Base-by-base conservation (phyloP, 2,329 filamentous ascomycete genomes). In the Exophiala sp. region DNA sequence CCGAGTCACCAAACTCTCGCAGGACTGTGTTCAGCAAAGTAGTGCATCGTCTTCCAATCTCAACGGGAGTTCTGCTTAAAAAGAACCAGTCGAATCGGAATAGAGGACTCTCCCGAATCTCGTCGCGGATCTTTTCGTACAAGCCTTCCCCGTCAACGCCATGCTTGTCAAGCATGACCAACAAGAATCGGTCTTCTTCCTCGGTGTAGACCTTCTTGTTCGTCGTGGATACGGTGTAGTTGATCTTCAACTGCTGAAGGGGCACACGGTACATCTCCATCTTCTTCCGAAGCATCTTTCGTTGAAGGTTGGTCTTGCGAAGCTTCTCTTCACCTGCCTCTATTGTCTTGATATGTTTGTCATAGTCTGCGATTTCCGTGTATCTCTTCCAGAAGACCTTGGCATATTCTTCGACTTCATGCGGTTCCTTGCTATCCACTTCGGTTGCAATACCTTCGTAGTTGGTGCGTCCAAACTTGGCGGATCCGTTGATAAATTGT, bases 41-140 rank as follows among this genome's bases (percentile, higher is more conserved):
- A 24, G 87, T 94, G 72, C 93, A 97, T 45, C 94, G 82, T 61
- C 93, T 83, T 55, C 88, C 86, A 61, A 98, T 85, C 70, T 98
- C 93, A 43, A 90, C 83, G 0, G 93, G 88, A 2, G 91, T 98
- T 39, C 93, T 82, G 67, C 88, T 95, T 34, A 98, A 78, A 76
- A 98, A 96, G 74, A 98, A 98, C 94, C 94, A 98, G 66, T 98
- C 93, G 63, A 98, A 98, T 32, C 93, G 83, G 78, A 98, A 98
- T 2, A 98, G 75, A 8, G 93, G 90, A 49, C 85, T 91, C 58
- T 96, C 89, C 27, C 90, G 85, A 58, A 98, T 95, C 66, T 97
- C 93, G 58, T 97, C 91, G n/a, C 93, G 85, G 64, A 98, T 95
- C 66, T 83, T 84, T 62, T 98, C 93, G 66, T 93, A 94, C 56